A percentile compares a stretch with the other conserved stretches of the same genome.
Evolutionary conservation across 164 flowering plant genomes (phyloP).

Genomic region (Umbilicus rupestris): DNA sequence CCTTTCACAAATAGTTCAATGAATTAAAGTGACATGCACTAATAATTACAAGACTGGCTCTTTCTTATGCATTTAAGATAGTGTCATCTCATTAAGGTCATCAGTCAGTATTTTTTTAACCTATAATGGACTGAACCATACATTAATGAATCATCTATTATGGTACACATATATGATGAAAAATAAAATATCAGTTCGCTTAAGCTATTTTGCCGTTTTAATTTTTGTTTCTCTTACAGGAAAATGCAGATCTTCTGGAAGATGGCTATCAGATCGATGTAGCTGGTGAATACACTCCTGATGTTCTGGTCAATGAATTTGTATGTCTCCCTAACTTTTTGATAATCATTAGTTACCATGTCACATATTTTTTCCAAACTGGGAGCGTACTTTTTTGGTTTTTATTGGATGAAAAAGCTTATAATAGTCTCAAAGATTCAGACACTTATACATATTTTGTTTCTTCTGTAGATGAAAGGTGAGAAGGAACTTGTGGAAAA

Average conservation of each 20-base stretch:
- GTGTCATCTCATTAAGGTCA: background rate
- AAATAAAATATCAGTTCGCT: background rate
- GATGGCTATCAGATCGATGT: conserved; percentile 84
- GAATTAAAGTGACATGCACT: background rate
- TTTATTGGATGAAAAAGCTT: background rate
- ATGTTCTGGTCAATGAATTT: conserved; percentile 77
- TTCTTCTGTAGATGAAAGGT: conserved; percentile 72
- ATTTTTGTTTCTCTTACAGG: conserved; percentile 34
- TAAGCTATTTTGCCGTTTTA: background rate
- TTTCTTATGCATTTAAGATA: background rate
- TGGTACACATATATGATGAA: background rate
- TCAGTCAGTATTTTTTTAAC: background rate
- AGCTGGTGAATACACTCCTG: conserved; percentile 87
- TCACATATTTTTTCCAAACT: background rate
- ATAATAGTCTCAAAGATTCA: background rate
- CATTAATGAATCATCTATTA: background rate
- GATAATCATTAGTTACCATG: background rate
- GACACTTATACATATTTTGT: background rate
- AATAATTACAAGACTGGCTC: background rate
- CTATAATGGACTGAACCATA: background rate
- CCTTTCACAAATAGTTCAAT: background rate
- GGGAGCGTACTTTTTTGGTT: background rate
- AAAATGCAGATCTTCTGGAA: conserved; percentile 41
- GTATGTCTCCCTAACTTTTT: conserved; percentile 34
- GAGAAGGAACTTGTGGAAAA: conserved; percentile 80